These are phyloP conservation scores for Teunomyces gatunensis DNA, from an alignment of 805 yeast species.

Conservation along the genomic window DNA sequence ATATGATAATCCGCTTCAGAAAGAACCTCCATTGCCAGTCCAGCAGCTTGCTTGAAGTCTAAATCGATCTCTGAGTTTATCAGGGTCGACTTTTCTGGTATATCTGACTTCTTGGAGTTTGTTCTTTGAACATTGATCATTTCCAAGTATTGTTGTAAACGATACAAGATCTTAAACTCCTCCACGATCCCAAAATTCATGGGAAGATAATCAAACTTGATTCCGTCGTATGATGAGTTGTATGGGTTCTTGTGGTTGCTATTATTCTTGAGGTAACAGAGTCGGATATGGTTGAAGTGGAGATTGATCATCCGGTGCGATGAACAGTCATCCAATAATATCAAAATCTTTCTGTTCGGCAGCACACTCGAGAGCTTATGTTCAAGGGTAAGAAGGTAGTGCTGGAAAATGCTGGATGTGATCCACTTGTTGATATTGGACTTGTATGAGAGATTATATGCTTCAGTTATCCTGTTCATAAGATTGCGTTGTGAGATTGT, in stretches of 20 bases:
- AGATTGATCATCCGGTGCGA: conserved; percentile 54
- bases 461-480: conserved; percentile 43
- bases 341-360: conserved; percentile 47
- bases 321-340: conserved; percentile 59
- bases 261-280: conserved; percentile 39
- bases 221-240: conserved; percentile 37
- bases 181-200: conserved; percentile 63
- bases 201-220: conserved; percentile 54
- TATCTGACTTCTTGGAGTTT: conserved; percentile 4
- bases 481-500: conserved; percentile 13
- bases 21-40: conserved; percentile 25
- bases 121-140: conserved; percentile 37
- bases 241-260: conserved; percentile 37
- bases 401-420: conserved; percentile 60
- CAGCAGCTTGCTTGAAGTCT: conserved; percentile 4
- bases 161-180: conserved; percentile 57
- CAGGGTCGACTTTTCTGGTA: not conserved
- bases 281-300: conserved; percentile 33
- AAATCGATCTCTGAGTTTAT: not conserved
- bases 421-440: conserved; percentile 63
- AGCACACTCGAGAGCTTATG: conserved; percentile 49
- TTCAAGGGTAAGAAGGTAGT: conserved; percentile 59
- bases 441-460: conserved; percentile 53
- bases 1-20: conserved; percentile 43
- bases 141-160: conserved; percentile 55